Base-by-base conservation (phyloP, 2,329 filamentous ascomycete genomes). In the Talaromyces sp. region DNA sequence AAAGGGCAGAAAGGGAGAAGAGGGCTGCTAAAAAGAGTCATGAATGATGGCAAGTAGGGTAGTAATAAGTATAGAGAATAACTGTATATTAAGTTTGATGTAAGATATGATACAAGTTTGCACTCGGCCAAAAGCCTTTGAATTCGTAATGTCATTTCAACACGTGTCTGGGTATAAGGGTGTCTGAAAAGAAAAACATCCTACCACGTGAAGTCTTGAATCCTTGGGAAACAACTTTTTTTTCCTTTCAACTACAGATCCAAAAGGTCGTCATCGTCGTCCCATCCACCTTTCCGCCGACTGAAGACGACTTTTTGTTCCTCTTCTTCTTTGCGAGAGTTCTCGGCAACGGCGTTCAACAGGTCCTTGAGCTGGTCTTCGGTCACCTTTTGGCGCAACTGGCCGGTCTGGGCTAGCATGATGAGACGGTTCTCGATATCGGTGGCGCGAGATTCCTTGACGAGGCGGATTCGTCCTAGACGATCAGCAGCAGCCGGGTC, bases 341-440 rank as follows among this genome's bases (percentile, higher is more conserved):
- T 89, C 70, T 96, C 92, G 26, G 91, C 88, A 62, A 97, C 85
- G 17, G 91, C 91, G 64, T 87, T 89, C 65, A 99, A 78, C 60
- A 99, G 82, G 66, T 96, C 91, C 81, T 97, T 97, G 70, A 99
- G 82, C 80, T 97, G 92, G 54, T 88, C 87, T 77, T 99, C 94
- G 1, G 89, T 93, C 53, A 99, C 91, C 74, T 96, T 95, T 63
- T 85, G 80, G 58, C 91, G 82, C 68, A 99, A 81, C 80, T 97
- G 94, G 26, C 93, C 92, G 26, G 88, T 85, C 70, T 92, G 86
- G 61, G 94, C 93, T 61, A 99, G 85, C 86, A 88, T 92, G 75
- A 99, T 92, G 60, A 99, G 84, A 56, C 93, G 80, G 81, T 95
- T 92, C 80, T 99, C 94, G 60, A 99, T 86, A 70, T 97, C 92